Evolutionary conservation across 768 basidiomycete genomes (phyloP).

Genomic region (Boletus coccyginus): DNA sequence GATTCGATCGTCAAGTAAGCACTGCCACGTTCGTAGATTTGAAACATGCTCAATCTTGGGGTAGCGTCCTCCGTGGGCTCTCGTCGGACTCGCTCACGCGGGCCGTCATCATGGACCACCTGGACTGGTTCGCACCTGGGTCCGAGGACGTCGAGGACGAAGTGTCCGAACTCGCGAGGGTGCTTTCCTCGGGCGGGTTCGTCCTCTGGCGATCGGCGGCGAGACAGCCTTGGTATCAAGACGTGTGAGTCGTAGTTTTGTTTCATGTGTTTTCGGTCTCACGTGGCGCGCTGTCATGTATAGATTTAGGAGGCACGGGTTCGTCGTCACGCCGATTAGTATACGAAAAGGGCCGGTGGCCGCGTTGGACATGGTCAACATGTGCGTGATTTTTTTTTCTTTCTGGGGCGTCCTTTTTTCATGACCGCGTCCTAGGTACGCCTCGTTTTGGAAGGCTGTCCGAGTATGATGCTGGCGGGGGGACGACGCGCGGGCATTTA

Average conservation of each 20-base stretch:
- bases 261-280: not conserved
- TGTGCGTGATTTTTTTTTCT: conserved; percentile 39
- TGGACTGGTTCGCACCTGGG: conserved; percentile 57
- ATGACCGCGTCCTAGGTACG: conserved; percentile 23
- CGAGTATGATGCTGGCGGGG: conserved; percentile 13
- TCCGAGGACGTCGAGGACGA: conserved; percentile 50
- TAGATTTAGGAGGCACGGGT: conserved; percentile 53
- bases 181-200: conserved; percentile 55
- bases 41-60: not conserved
- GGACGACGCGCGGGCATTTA: not conserved
- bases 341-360: conserved; percentile 46
- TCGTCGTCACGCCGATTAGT: conserved; percentile 49
- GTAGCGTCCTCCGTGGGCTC: conserved; percentile 45
- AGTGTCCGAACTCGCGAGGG: conserved; percentile 51
- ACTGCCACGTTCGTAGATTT: not conserved
- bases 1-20: conserved; percentile 65
- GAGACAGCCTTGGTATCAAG: conserved; percentile 63
- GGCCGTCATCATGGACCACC: conserved; percentile 69
- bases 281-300: not conserved
- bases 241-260: conserved; percentile 32
- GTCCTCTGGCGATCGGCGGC: conserved; percentile 68
- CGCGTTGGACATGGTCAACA: conserved; percentile 68
- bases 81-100: conserved; percentile 52
- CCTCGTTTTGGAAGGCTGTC: conserved; percentile 31
- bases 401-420: not conserved